These are phyloP conservation scores for Erigeron philadelphicus DNA, from an alignment of 140 eudicot genomes.

Conservation along the genomic window DNA sequence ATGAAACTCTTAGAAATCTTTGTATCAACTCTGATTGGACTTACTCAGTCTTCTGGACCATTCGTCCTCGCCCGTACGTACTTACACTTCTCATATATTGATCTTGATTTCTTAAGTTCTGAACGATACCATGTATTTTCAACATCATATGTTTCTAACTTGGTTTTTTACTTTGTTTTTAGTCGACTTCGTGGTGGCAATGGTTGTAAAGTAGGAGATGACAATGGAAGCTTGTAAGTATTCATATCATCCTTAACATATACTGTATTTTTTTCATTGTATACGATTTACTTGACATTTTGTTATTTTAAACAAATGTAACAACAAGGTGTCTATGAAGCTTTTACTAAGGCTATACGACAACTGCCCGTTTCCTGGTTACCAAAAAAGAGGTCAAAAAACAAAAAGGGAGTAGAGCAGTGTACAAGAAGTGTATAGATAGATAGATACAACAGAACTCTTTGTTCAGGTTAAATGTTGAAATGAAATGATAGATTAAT, in stretches of 20 bases:
- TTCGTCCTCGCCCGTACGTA: slow-evolving; percentile 85
- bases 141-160: not conserved
- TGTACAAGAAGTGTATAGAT: too few relatives aligned
- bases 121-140: not conserved
- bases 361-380: too few relatives aligned
- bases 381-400: too few relatives aligned
- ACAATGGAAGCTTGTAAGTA: slow-evolving; percentile 96
- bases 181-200: slow-evolving; percentile 93
- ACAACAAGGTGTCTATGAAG: too few relatives aligned
- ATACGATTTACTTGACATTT: too few relatives aligned
- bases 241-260: not conserved
- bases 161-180: slow-evolving; percentile 24
- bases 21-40: slow-evolving; percentile 90
- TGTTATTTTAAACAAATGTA: too few relatives aligned
- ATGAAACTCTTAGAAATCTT: slow-evolving; percentile 82
- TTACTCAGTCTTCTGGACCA: slow-evolving; percentile 95
- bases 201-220: slow-evolving; percentile 96
- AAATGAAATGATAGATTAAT: not conserved
- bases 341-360: too few relatives aligned
- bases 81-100: not conserved
- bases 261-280: not conserved
- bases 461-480: not conserved
- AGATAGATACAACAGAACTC: too few relatives aligned
- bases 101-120: not conserved
- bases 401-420: too few relatives aligned